These are phyloP conservation scores for Chaetothyriales sp. DNA, from an alignment of 2,329 filamentous ascomycete genomes.

Conservation along the genomic window DNA sequence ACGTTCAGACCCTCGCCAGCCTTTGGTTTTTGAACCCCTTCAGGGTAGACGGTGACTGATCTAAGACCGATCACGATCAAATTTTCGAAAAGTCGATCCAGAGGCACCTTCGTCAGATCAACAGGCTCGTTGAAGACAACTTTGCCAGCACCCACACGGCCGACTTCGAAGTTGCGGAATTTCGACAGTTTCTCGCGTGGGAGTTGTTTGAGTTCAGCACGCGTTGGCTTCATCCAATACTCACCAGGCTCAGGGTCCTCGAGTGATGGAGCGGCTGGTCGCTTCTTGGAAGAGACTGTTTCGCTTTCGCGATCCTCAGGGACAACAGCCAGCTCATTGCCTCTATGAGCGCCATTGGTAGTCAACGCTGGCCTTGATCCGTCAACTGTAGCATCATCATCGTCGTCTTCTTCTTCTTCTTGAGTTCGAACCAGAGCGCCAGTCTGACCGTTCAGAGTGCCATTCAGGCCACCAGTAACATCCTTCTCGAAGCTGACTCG, in stretches of 20 bases:
- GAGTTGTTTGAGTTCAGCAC: constrained; percentile 64
- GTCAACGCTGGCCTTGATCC: constrained; percentile 37
- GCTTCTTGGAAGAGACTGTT: constrained; percentile 21
- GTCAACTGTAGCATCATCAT: constrained; percentile 18
- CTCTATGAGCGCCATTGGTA: constrained; percentile 27
- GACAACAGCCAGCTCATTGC: constrained; percentile 64
- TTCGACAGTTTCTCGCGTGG: constrained; percentile 62
- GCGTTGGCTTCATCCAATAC: constrained; percentile 74
- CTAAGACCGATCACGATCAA: constrained; percentile 65
- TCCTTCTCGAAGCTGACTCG: constrained; percentile 80
- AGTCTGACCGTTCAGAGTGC: constrained; percentile 25
- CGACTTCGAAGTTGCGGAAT: constrained; percentile 62
- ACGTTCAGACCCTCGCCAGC: constrained; percentile 84
- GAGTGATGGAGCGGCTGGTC: constrained; percentile 10
- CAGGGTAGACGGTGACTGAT: constrained; percentile 73
- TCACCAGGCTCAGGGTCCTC: constrained; percentile 48
- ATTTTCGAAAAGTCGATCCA: constrained; percentile 63
- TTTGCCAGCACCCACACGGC: constrained; percentile 64
- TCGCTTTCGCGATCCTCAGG: constrained; percentile 45
- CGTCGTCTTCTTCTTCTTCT: constrained; percentile 20
- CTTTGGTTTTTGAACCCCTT: constrained; percentile 61
- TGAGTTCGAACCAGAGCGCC: constrained; percentile 40
- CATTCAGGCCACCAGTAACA: constrained; percentile 30
- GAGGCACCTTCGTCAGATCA: constrained; percentile 56
- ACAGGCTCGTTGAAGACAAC: constrained; percentile 70